Percentiles rank a stretch among this genome's conserved stretches.
Evolutionary conservation across 2,329 filamentous ascomycete species (phyloP).

Genomic region (Aspergillus sp.): DNA sequence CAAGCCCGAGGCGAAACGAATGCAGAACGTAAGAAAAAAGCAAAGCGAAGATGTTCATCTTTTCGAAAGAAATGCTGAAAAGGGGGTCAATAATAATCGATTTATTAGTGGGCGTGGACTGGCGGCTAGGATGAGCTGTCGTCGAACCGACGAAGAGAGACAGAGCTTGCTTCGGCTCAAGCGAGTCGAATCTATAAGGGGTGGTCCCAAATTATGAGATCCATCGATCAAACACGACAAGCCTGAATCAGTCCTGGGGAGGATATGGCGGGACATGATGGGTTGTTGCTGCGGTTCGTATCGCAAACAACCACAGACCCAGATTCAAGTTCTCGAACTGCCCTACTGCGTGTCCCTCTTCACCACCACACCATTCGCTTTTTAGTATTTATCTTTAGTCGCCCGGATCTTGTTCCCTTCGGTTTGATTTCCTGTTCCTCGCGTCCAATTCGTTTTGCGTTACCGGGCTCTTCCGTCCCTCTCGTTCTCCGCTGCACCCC

Average conservation of each 20-base stretch:
- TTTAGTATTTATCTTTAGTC: slow-evolving; percentile 1
- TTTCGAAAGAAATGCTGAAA: not conserved
- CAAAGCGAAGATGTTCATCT: not conserved
- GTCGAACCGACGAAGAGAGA: not conserved
- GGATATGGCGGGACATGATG: not conserved
- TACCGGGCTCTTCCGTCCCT: not conserved
- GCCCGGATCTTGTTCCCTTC: not conserved
- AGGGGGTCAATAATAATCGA: not conserved
- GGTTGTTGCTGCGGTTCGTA: not conserved
- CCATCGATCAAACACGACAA: not conserved
- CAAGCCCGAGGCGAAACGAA: slow-evolving; percentile 7
- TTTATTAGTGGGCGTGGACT: not conserved
- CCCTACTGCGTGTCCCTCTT: slow-evolving; percentile 19
- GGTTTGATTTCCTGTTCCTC: slow-evolving; percentile 6
- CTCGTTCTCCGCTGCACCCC: slow-evolving; percentile 5
- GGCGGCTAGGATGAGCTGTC: not conserved
- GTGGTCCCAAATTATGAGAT: not conserved
- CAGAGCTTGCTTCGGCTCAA: not conserved
- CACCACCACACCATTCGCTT: slow-evolving; percentile 16
- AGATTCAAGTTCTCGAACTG: not conserved
- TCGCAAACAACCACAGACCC: slow-evolving; percentile 1
- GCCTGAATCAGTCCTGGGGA: not conserved
- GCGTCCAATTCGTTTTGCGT: not conserved
- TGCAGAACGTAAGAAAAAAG: not conserved
- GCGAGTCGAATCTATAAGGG: not conserved